Evolutionary conservation across 352 stramenopile species (phyloP), one percentile per base, ranked within the genome.

Genomic region (Globisporangium ultimum): DNA sequence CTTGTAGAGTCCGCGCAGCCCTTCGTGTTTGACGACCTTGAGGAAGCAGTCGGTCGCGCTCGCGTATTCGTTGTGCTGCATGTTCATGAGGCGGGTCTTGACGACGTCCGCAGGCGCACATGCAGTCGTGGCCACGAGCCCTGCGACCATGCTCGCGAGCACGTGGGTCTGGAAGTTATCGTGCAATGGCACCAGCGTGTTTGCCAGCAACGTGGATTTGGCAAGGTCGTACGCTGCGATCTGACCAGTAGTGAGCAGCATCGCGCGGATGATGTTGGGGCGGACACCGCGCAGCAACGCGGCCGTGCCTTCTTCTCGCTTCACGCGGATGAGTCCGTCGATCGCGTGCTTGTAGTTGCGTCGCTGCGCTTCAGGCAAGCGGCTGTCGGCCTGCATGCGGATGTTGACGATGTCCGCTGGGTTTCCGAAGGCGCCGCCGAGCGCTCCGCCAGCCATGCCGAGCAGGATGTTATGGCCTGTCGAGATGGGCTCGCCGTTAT

Each of bases 1-100:
- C 64, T 92, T 91, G 72, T 91, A 95, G 28, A 95, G 58, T 3
- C 86, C 86, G 8, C 74, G 74, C 43, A 93, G 24, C 15, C 86
- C 84, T 66, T 93, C 86, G 54, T 88, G 66, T 56, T 85, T 74
- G 17, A 92, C 67, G 18, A 95, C 74, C 67, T 93, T 83, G 43
- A 88, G 52, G 63, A 95, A 89, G 59, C 86, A 95, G 63, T 93
- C 84, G 1, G 84, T 83, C 34, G 86, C 80, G 40, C 74, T 88
- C 59, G 78, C 78, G 71, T 93, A 93, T 48, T 93, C 84, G 60
- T 78, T 74, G 53, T 87, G 66, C 40, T 85, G 79, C 81, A 89
- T 91, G 65, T 91, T 91, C 84, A 93, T 93, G 32, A 93, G 54
- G 17, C 84, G 78, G 34, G 84, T 91, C 68, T 91, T 93, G 60